These are phyloP conservation scores for Colletotrichum magnum DNA, from an alignment of 2,329 filamentous ascomycete species.

Conservation along the genomic window DNA sequence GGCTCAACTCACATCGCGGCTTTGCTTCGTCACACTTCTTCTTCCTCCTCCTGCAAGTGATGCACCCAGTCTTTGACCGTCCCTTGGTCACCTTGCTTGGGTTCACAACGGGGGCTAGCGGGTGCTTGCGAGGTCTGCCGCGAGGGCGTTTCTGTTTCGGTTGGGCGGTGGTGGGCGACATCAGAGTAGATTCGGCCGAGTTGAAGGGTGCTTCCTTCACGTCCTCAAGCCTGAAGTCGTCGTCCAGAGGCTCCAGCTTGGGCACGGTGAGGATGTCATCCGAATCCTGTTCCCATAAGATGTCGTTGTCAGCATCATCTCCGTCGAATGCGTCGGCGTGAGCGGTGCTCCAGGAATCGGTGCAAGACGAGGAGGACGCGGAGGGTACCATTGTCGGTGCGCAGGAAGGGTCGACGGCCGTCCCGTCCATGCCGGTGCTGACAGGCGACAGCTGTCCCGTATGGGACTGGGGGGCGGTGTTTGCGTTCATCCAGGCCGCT, in stretches of 20 bases:
- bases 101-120: slow-evolving; percentile 69
- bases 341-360: slow-evolving; percentile 60
- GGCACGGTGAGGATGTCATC: slow-evolving; percentile 63
- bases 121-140: slow-evolving; percentile 87
- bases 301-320: slow-evolving; percentile 57
- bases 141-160: slow-evolving; percentile 75
- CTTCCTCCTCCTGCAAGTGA: slow-evolving; percentile 77
- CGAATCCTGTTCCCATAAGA: slow-evolving; percentile 62
- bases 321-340: slow-evolving; percentile 52
- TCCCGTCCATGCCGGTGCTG: slow-evolving; percentile 64
- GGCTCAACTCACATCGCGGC: slow-evolving; percentile 69
- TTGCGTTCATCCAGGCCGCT: slow-evolving; percentile 45
- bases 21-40: slow-evolving; percentile 82
- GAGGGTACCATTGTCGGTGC: slow-evolving; percentile 61
- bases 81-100: slow-evolving; percentile 84
- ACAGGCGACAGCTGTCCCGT: slow-evolving; percentile 67
- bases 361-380: slow-evolving; percentile 62
- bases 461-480: slow-evolving; percentile 51
- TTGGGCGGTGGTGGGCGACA: slow-evolving; percentile 42
- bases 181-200: slow-evolving; percentile 39
- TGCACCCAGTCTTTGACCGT: slow-evolving; percentile 77
- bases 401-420: slow-evolving; percentile 53
- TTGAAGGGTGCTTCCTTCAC: slow-evolving; percentile 61
- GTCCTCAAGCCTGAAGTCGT: slow-evolving; percentile 68
- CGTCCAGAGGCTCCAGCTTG: slow-evolving; percentile 71